Conservation (phyloP, 31 red algal species). For the Odonthalia washingtoniensis region DNA sequence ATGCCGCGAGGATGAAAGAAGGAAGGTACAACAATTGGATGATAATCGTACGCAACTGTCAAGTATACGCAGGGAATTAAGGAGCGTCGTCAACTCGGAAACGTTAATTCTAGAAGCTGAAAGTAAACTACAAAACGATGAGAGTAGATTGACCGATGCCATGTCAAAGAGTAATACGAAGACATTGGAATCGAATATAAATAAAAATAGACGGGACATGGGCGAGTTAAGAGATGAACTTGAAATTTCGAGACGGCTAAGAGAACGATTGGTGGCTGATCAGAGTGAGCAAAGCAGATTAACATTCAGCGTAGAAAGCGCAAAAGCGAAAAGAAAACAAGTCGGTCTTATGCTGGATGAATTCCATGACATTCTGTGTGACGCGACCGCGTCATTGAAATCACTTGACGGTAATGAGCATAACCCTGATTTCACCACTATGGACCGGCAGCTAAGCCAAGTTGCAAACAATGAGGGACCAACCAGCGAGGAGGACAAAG, state of each 20-base stretch:
- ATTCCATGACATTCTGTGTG: constrained; percentile 31
- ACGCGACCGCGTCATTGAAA: constrained; percentile 12
- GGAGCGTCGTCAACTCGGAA: constrained; percentile 25
- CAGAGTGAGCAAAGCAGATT: constrained; percentile 58
- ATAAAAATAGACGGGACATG: constrained; percentile 13
- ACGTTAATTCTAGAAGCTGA: constrained; percentile 41
- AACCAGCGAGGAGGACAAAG: constrained; percentile 13
- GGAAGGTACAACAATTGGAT: constrained; percentile 28
- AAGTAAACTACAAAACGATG: constrained; percentile 29
- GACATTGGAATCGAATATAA: constrained; percentile 30
- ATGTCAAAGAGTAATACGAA: not conserved
- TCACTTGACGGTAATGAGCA: constrained; percentile 18
- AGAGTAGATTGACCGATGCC: constrained; percentile 38
- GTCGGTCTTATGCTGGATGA: constrained; percentile 34
- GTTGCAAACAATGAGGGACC: not conserved
- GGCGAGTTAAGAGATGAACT: constrained; percentile 48
- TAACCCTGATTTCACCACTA: constrained; percentile 15
- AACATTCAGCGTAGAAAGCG: constrained; percentile 29
- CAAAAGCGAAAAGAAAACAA: constrained; percentile 20
- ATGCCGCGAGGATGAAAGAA: not conserved
- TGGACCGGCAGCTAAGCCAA: not conserved
- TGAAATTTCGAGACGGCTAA: not conserved
- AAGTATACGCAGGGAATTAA: constrained; percentile 44
- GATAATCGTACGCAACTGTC: constrained; percentile 27
- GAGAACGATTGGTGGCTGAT: constrained; percentile 36